These are phyloP conservation scores for Talaromyces proteolyticus DNA, from an alignment of 495 filamentous ascomycete species.

Conservation along the genomic window DNA sequence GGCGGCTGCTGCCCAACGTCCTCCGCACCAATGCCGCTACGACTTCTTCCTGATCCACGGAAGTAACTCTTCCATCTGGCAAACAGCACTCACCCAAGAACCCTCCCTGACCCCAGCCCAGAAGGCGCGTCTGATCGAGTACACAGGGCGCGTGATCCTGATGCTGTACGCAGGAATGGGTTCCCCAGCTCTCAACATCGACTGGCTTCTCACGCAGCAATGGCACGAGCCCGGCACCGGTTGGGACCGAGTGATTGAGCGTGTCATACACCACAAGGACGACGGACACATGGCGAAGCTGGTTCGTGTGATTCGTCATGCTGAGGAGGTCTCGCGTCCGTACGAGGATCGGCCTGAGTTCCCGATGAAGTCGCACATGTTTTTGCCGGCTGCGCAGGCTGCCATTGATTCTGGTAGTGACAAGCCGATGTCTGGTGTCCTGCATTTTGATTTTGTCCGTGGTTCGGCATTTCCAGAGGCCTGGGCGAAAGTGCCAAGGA, in stretches of 20 bases:
- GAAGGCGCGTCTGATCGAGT: constrained; percentile 8
- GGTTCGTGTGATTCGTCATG: constrained; percentile 7
- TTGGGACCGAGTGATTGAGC: constrained; percentile 9
- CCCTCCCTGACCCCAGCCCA: constrained; percentile 4
- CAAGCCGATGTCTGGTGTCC: constrained; percentile 8
- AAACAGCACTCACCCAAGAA: constrained; percentile 3
- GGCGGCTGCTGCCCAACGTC: constrained; percentile 4
- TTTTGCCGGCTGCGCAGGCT: constrained; percentile 10
- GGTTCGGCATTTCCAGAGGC: constrained; percentile 5
- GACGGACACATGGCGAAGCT: constrained; percentile 12
- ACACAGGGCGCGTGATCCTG: constrained; percentile 7
- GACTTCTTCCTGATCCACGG: constrained; percentile 13
- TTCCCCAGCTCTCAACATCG: constrained; percentile 6
- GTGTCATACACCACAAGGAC: constrained; percentile 8
- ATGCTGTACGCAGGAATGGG: constrained; percentile 10
- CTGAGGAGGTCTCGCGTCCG: constrained; percentile 3
- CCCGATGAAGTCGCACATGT: constrained; percentile 12
- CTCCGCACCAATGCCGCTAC: constrained; percentile 8
- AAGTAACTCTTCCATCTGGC: constrained; percentile 5
- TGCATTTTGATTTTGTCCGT: constrained; percentile 9
- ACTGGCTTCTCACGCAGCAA: constrained; percentile 8
- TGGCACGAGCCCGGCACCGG: constrained; percentile 3
- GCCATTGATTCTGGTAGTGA: constrained; percentile 9
- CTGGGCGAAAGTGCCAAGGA: constrained; percentile 7
- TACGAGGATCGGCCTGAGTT: constrained; percentile 10